Conservation (phyloP, 164 flowering plant species). For the Platanus orientalis region DNA sequence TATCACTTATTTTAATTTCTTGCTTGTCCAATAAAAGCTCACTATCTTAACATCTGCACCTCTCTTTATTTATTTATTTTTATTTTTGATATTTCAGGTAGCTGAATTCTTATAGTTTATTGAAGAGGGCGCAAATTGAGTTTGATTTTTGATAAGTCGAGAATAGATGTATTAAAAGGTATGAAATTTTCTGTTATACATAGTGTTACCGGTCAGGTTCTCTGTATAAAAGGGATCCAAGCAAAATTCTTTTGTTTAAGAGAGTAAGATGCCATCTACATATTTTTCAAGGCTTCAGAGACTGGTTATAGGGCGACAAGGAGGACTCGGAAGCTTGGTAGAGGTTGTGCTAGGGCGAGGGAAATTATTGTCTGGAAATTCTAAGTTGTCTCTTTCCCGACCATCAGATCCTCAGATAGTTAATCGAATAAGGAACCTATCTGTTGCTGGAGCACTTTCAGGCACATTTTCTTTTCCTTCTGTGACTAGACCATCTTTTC, state of each 20-base stretch:
- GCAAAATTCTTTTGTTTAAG: constrained; percentile 27
- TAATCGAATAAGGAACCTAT: constrained; percentile 41
- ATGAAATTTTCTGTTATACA: constrained; percentile 34
- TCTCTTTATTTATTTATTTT: too few species aligned
- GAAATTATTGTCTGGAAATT: constrained; percentile 37
- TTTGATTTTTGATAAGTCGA: not conserved
- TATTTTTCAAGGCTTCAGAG: constrained; percentile 37
- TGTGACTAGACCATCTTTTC: constrained; percentile 71
- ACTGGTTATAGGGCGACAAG: constrained; percentile 31
- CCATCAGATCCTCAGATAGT: constrained; percentile 28
- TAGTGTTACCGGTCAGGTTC: constrained; percentile 10
- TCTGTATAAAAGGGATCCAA: constrained; percentile 13
- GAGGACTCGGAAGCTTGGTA: constrained; percentile 31
- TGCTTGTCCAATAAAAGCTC: too few species aligned
- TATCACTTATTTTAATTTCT: too few species aligned
- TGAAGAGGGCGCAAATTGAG: not conserved
- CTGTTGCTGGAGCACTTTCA: constrained; percentile 68
- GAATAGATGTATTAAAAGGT: constrained; percentile 27
- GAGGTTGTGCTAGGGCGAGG: constrained; percentile 44
- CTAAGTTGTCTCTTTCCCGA: constrained; percentile 33
- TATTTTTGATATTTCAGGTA: constrained; percentile 13
- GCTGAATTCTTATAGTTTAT: not conserved
- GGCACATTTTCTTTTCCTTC: constrained; percentile 75
- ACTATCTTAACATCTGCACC: too few species aligned
- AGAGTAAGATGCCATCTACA: constrained; percentile 61